Evolutionary conservation across 164 flowering plant species (phyloP), one percentile per base, ranked within the genome.

Genomic region (Vitis vinifera): DNA sequence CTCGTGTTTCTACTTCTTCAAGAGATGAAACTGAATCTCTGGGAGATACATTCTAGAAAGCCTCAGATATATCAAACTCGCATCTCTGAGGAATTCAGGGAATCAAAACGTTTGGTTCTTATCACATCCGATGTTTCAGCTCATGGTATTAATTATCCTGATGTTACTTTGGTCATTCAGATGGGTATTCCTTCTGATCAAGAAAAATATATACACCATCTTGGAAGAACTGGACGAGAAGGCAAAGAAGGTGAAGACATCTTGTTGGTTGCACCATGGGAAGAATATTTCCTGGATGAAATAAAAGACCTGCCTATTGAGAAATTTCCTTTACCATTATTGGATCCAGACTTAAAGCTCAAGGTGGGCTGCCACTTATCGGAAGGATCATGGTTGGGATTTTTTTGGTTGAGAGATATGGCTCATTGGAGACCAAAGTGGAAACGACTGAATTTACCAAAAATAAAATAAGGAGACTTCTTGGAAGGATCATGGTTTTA

Each of bases 181-280:
- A 87, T 93, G 51, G 98, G 98, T 14, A 73, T 92, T 63, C 98
- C 98, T 50, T 58, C 83, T 62, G 94, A 89, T 57, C 78, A 97
- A 48, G 97, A 89, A 58, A 94, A 93, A 12, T 96, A 93, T 75
- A 91, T 96, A 71, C 97, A 91, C 74, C 91, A 96, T 17, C 89
- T 91, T 78, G 99, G 98, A 76, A 84, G 99, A 78, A 93, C 94
- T 11, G 98, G 97, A 55, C 87, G 96, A 61, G 91, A 84, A 84
- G 98, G 96, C 73, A 92, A 96, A 81, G 93, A 79, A 48, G 99
- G 99, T 60, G 87, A 89, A 85, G 97, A 96, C 56, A 78, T 89
- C 52, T 65, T 96, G 77, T 69, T 96, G 84, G 83, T 96, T 79
- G 98, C 99, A 67, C 97, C 98, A 56, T 96, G 97, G 97, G 98